These are phyloP conservation scores for Plantago elongata DNA, from an alignment of 257 asterid species.

Conservation along the genomic window DNA sequence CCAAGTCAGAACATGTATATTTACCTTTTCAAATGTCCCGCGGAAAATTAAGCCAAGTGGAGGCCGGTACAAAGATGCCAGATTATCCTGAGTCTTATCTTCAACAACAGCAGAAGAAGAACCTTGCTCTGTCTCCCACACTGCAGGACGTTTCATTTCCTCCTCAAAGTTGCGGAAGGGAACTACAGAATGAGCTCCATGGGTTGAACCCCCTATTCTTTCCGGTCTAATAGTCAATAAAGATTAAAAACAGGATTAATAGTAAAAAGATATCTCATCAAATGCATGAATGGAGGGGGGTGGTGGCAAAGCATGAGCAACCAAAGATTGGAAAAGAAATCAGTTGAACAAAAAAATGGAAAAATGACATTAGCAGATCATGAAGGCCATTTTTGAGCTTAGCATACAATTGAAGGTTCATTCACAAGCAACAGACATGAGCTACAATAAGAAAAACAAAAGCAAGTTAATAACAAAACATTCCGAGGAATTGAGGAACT, in stretches of 20 bases:
- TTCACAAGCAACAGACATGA: too few species aligned
- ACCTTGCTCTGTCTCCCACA: slow-evolving; percentile 74
- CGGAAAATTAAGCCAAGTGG: slow-evolving; percentile 87
- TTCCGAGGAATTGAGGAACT: too few species aligned
- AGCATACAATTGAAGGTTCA: too few species aligned
- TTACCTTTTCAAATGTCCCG: slow-evolving; percentile 90
- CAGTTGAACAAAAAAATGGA: too few species aligned
- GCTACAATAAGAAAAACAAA: too few species aligned
- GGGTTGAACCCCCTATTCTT: slow-evolving; percentile 52
- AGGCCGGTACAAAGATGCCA: slow-evolving; percentile 94
- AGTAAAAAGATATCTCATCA: neutral
- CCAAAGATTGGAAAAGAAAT: too few species aligned
- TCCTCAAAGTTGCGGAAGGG: slow-evolving; percentile 97
- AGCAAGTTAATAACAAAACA: too few species aligned
- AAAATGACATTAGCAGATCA: too few species aligned
- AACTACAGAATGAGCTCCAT: slow-evolving; percentile 63
- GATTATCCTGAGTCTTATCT: slow-evolving; percentile 67
- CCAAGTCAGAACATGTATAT: neutral
- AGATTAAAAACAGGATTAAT: slow-evolving; percentile 12
- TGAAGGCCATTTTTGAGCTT: too few species aligned
- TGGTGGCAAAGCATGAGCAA: neutral
- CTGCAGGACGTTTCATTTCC: slow-evolving; percentile 78
- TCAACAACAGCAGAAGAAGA: slow-evolving; percentile 64
- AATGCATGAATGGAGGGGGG: slow-evolving; percentile 4
- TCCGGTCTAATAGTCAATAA: slow-evolving; percentile 35